Evolutionary conservation across 2,329 filamentous ascomycete species (phyloP).

Genomic region (Daldinia sp.): DNA sequence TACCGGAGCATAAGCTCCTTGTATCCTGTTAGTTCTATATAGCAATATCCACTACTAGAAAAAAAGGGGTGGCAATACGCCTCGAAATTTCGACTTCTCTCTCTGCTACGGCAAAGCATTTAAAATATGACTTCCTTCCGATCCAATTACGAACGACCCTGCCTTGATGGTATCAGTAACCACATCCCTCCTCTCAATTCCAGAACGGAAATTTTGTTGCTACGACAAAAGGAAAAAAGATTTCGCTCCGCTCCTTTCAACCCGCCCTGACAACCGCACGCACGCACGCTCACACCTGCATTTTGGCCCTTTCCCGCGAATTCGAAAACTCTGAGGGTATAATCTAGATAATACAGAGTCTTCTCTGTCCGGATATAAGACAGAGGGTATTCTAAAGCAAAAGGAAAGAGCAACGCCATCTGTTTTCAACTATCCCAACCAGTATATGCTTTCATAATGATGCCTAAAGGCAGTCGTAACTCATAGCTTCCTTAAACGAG

Average conservation of each 20-base stretch:
- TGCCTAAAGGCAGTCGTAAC: constrained; percentile 40
- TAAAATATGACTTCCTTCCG: constrained; percentile 5
- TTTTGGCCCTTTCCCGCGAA: constrained; percentile 26
- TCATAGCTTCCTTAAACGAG: constrained; percentile 41
- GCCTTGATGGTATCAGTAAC: constrained; percentile 29
- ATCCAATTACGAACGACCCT: constrained; percentile 25
- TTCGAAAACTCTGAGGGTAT: constrained; percentile 35
- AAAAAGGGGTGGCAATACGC: neutral
- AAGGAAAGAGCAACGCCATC: constrained; percentile 36
- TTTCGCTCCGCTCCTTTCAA: constrained; percentile 12
- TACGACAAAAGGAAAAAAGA: constrained; percentile 32
- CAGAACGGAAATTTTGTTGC: constrained; percentile 17
- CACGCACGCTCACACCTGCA: constrained; percentile 9
- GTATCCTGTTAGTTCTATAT: constrained; percentile 12
- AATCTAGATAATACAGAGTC: constrained; percentile 29
- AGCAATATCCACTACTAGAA: neutral
- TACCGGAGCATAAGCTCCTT: neutral
- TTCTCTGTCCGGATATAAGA: constrained; percentile 17
- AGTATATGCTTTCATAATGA: constrained; percentile 44
- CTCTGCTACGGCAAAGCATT: constrained; percentile 25
- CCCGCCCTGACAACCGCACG: neutral
- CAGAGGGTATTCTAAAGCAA: constrained; percentile 38
- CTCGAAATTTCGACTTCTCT: constrained; percentile 26
- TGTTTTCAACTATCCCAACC: constrained; percentile 42
- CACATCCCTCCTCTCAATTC: constrained; percentile 14